phyloP scores from a whole-genome alignment of 257 asterid genomes.

The Solanum sitiens region DNA sequence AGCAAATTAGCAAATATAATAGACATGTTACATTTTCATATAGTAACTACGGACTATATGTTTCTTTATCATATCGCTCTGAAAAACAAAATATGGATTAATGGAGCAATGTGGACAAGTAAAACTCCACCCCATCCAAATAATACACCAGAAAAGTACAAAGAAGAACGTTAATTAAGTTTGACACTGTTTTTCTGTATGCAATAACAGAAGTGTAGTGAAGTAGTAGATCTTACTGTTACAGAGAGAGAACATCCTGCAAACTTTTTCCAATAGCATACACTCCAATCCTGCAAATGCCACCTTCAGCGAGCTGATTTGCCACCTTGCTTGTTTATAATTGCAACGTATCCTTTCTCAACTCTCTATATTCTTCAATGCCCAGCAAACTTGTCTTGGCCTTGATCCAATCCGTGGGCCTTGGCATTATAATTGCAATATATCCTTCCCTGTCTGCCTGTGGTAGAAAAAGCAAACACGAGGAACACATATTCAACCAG shows the following conservation, averaged over 20 bases:
- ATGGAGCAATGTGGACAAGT: background rate
- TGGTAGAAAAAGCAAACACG: background rate
- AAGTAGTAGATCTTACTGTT: background rate
- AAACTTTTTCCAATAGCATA: conserved; percentile 10
- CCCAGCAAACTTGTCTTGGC: conserved; percentile 53
- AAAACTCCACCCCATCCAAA: background rate
- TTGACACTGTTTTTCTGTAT: background rate
- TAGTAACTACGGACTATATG: background rate
- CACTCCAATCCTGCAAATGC: conserved; percentile 10
- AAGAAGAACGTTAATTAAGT: background rate
- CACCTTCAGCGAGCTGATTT: background rate
- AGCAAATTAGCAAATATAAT: background rate
- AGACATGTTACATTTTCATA: background rate
- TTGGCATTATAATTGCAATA: conserved; percentile 88
- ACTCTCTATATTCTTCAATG: conserved; percentile 38
- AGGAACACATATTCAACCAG: background rate
- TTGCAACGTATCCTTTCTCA: conserved; percentile 13
- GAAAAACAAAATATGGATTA: background rate
- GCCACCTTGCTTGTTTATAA: background rate
- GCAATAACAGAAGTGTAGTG: background rate
- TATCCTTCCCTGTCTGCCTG: conserved; percentile 93
- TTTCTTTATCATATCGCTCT: background rate
- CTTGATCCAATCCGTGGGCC: conserved; percentile 75
- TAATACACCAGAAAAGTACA: background rate
- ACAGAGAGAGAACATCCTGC: background rate